Evolutionary conservation across 805 yeast genomes (phyloP).

Genomic region (Wickerhamiella hasegawae): DNA sequence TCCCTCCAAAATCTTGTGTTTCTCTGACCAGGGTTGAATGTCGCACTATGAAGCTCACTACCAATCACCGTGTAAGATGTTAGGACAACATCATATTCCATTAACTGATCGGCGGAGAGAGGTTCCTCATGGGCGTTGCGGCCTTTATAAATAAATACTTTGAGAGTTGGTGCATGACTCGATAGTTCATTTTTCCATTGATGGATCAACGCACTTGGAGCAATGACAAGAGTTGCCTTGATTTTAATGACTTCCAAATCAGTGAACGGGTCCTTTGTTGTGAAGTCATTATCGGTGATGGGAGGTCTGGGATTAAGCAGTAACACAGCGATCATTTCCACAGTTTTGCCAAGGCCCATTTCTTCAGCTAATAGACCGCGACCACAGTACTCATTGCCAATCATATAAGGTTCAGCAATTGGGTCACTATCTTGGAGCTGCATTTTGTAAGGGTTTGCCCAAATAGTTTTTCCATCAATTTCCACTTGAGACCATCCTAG

Average conservation of each 20-base stretch:
- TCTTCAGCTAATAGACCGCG: slow-evolving; percentile 77
- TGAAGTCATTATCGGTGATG: neutral
- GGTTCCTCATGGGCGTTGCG: slow-evolving; percentile 21
- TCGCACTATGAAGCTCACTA: slow-evolving; percentile 63
- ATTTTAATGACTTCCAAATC: slow-evolving; percentile 33
- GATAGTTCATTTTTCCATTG: slow-evolving; percentile 77
- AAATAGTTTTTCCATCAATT: slow-evolving; percentile 8
- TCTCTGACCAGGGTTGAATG: slow-evolving; percentile 43
- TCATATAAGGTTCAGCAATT: slow-evolving; percentile 2
- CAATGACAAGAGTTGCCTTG: slow-evolving; percentile 64
- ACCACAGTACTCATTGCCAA: slow-evolving; percentile 21
- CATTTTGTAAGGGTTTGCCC: slow-evolving; percentile 18
- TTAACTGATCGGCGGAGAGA: slow-evolving; percentile 34
- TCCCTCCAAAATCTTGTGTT: slow-evolving; percentile 14
- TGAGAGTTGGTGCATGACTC: slow-evolving; percentile 42
- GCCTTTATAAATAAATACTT: slow-evolving; percentile 52
- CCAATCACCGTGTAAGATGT: slow-evolving; percentile 63
- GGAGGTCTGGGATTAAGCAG: slow-evolving; percentile 40
- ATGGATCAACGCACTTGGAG: slow-evolving; percentile 66
- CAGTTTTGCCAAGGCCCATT: slow-evolving; percentile 95
- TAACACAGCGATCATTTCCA: slow-evolving; percentile 59
- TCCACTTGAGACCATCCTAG: slow-evolving; percentile 14
- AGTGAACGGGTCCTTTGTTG: slow-evolving; percentile 23
- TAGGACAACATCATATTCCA: slow-evolving; percentile 58
- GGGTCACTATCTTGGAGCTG: slow-evolving; percentile 1